A percentile compares a stretch with the other conserved stretches of the same genome.
phyloP scores from a whole-genome alignment of 164 flowering plant genomes.

The Litsea cubeba region DNA sequence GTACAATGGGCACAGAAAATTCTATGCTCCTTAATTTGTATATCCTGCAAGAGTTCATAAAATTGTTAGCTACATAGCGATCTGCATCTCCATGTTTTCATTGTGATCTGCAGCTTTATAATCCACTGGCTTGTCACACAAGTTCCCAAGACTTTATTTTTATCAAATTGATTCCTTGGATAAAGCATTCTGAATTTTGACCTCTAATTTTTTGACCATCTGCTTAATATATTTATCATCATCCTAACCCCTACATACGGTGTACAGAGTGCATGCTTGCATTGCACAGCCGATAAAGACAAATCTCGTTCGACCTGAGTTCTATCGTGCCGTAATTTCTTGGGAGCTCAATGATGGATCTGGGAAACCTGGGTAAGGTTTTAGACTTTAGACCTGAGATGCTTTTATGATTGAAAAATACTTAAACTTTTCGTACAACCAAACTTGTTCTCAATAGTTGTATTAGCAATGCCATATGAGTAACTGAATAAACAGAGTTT shows the following conservation, averaged over 20 bases:
- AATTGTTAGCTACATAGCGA: too few relatives aligned
- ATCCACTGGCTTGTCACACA: too few relatives aligned
- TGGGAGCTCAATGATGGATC: conserved; percentile 75
- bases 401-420: neutral
- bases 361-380: conserved; percentile 69
- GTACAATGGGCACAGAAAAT: too few relatives aligned
- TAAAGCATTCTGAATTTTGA: too few relatives aligned
- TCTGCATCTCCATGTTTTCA: too few relatives aligned
- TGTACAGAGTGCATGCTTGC: conserved; percentile 63
- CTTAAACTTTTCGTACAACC: neutral
- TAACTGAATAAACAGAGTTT: neutral
- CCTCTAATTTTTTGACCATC: too few relatives aligned
- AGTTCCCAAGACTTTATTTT: too few relatives aligned
- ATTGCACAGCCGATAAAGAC: conserved; percentile 64
- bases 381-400: neutral
- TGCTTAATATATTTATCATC: too few relatives aligned
- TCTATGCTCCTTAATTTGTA: too few relatives aligned
- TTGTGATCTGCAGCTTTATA: too few relatives aligned
- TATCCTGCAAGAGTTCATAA: too few relatives aligned
- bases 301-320: conserved; percentile 65
- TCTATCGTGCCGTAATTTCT: conserved; percentile 66
- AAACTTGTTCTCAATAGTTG: neutral
- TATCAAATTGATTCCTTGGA: too few relatives aligned
- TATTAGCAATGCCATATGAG: neutral
- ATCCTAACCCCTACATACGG: neutral